These are phyloP conservation scores for Chlorella sp. DNA, from an alignment of 139 green algal species.

Conservation along the genomic window DNA sequence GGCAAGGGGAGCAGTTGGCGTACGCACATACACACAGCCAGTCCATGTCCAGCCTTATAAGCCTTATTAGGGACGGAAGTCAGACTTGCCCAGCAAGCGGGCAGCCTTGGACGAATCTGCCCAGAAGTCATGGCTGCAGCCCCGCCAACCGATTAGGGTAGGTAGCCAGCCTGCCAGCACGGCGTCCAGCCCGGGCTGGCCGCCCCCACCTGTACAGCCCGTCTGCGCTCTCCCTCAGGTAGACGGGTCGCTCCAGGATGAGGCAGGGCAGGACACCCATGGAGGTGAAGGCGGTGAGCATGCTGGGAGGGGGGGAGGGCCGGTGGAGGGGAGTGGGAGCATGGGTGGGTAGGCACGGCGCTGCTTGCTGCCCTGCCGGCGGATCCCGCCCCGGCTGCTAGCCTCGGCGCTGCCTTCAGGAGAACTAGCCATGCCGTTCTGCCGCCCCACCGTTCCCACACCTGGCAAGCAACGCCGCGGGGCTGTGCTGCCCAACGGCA, in stretches of 20 bases:
- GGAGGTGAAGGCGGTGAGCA: conserved; percentile 66
- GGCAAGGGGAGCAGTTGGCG: conserved; percentile 73
- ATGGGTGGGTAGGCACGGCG: not conserved
- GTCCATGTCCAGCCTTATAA: not conserved
- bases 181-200: too few relatives aligned
- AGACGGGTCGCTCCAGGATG: conserved; percentile 81
- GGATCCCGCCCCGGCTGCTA: not conserved
- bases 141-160: conserved; percentile 45
- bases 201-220: conserved; percentile 70
- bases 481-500: too few relatives aligned
- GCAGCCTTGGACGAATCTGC: too few relatives aligned
- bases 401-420: too few relatives aligned
- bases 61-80: not conserved
- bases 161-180: conserved; percentile 59
- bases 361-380: not conserved
- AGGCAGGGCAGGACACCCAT: conserved; percentile 64
- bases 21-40: not conserved
- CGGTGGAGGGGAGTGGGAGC: not conserved
- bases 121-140: not conserved
- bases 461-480: not conserved
- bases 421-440: not conserved
- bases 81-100: too few relatives aligned
- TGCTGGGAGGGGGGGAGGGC: conserved; percentile 34
- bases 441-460: too few relatives aligned
- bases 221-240: conserved; percentile 76